phyloP scores from a whole-genome alignment of 148 eudicot species.

The Mesembryanthemum crystallinum region DNA sequence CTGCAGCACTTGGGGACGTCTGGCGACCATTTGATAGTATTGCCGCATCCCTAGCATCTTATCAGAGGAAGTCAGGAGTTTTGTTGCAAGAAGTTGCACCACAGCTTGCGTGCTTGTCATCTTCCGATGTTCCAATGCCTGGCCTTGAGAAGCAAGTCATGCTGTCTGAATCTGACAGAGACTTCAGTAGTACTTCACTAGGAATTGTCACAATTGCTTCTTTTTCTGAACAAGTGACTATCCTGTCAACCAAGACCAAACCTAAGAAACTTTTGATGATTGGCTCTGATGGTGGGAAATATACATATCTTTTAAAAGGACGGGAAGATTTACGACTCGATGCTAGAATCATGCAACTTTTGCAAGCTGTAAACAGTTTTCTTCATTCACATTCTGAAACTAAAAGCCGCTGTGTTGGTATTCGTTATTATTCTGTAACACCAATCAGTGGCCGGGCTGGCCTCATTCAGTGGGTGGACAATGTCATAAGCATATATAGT shows the following conservation, averaged over 20 bases:
- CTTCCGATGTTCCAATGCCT: conserved; percentile 98
- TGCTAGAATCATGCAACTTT: conserved; percentile 97
- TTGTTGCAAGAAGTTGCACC: conserved; percentile 89
- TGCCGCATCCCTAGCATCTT: conserved; percentile 82
- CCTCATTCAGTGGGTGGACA: conserved; percentile 98
- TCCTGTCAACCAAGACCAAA: conserved; percentile 91
- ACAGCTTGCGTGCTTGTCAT: conserved; percentile 65
- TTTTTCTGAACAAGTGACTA: conserved; percentile 70
- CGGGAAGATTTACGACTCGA: conserved; percentile 99
- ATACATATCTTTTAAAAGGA: conserved; percentile 92
- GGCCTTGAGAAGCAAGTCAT: conserved; percentile 84
- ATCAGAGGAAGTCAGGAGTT: conserved; percentile 83
- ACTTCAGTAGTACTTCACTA: conserved; percentile 35
- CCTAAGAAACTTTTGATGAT: conserved; percentile 87
- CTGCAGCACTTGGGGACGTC: conserved; percentile 76
- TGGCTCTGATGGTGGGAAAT: conserved; percentile 93
- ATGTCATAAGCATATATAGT: conserved; percentile 84
- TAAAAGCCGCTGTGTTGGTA: conserved; percentile 48
- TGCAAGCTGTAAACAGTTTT: conserved; percentile 80
- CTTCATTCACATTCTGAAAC: conserved; percentile 67
- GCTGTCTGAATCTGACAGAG: conserved; percentile 57
- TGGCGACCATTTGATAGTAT: conserved; percentile 93
- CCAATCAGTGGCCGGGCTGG: conserved; percentile 99
- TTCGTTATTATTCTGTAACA: conserved; percentile 94
- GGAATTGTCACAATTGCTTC: conserved; percentile 89